Evolutionary conservation across 257 asterid species (phyloP), one percentile per base, ranked within the genome.

Genomic region (Nicotiana sylvestris): DNA sequence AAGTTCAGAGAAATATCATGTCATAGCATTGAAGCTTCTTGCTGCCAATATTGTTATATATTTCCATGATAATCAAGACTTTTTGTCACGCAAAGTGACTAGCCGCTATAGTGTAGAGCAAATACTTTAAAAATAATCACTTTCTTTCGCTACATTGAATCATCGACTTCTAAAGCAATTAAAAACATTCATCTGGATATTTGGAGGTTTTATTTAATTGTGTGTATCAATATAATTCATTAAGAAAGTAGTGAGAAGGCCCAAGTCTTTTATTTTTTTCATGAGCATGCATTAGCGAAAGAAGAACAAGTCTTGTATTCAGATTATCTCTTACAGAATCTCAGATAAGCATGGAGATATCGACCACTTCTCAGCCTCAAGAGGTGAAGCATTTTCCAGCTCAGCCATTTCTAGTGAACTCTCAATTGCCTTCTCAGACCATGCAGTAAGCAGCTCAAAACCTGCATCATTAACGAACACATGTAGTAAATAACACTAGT

Each of bases 341-440:
- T 84, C 87, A 70, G 97, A 88, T 83, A 95, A 86, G 83, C 84
- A 84, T 85, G 98, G 97, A 85, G 80, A 58, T 78, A 95, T 86
- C 72, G 92, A 91, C 98, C 98, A 95, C 88, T 89, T 91, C 81
- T 92, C 97, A 87, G 98, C 98, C 83, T 93, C 98, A 76, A 87
- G 81, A 18, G 97, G 93, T 43, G 97, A 91, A 76, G 90, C 94
- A 85, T 92, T 95, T 87, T 95, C 97, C 86, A 92, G 85, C 89
- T 93, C 98, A 82, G 97, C 98, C 98, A 95, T 95, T 86, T 92
- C 96, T 78, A 91, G 84, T 66, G 98, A 95, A 87, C 93, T 92
- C 83, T 84, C 96, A 80, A 94, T 86, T 69, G 86, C 85, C 87
- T 81, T 89, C 90, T 95, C 98, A 60, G 93, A 85, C 97, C 97